Evolutionary conservation across 129 eudicot species (phyloP).

Genomic region (Lactuca saligna): DNA sequence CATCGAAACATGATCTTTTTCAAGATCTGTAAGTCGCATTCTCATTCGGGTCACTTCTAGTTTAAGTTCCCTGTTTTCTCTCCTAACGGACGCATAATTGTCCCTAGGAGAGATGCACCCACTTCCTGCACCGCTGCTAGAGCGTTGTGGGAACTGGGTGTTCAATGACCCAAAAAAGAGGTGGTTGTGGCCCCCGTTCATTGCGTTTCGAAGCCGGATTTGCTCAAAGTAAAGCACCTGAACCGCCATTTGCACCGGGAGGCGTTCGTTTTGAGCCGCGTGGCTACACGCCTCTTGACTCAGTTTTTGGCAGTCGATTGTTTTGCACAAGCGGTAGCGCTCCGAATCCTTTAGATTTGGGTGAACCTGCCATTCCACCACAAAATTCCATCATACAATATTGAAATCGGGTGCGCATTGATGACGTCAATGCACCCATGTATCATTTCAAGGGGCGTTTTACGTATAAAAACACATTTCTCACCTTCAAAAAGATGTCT

Average conservation of each 20-base stretch:
- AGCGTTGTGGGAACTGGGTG: slow-evolving; percentile 76
- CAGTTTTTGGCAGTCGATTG: slow-evolving; percentile 85
- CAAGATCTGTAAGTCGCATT: slow-evolving; percentile 94
- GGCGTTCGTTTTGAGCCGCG: slow-evolving; percentile 93
- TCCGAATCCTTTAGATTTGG: slow-evolving; percentile 89
- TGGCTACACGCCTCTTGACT: slow-evolving; percentile 99
- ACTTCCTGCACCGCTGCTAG: slow-evolving; percentile 93
- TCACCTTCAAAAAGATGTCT: slow-evolving; percentile 90
- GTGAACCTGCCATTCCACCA: slow-evolving; percentile 60
- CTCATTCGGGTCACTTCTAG: slow-evolving; percentile 97
- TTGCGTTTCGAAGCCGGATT: slow-evolving; percentile 86
- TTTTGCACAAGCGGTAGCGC: slow-evolving; percentile 85
- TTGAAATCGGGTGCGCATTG: neutral
- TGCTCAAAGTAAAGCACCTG: slow-evolving; percentile 98
- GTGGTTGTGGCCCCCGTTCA: slow-evolving; percentile 80
- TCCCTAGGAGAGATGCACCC: slow-evolving; percentile 97
- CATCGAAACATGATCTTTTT: slow-evolving; percentile 93
- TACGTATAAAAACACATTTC: slow-evolving; percentile 5
- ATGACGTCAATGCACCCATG: neutral
- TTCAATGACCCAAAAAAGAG: slow-evolving; percentile 68
- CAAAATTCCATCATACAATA: neutral
- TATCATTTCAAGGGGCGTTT: neutral
- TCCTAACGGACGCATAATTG: slow-evolving; percentile 93
- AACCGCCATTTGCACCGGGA: slow-evolving; percentile 98
- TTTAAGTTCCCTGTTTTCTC: slow-evolving; percentile 93